Evolutionary conservation across 805 yeast species (phyloP), one percentile per base, ranked within the genome.

Genomic region (Candida chilensis): DNA sequence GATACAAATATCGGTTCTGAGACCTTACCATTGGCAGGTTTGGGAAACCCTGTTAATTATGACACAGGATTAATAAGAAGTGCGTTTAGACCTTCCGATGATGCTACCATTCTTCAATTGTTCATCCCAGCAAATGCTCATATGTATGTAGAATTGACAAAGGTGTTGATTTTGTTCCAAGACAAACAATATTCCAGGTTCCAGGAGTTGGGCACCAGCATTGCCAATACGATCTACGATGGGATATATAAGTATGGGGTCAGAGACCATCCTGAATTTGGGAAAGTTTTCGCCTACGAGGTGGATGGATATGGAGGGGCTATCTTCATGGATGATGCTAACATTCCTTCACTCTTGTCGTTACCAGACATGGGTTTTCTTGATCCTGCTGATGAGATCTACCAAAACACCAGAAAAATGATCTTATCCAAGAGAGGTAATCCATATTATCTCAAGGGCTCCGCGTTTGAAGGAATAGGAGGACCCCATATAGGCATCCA

Each of bases 11-110:
- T 74, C 17, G 94, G 94, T 0, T 64, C 90, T 0, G 96, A 87
- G 44, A 86, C 96, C 0, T 65, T 83, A 33, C 77, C 87, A 3
- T 57, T 85, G 27, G 70, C 71, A 1, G 96, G 96, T 1, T 67
- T 70, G 1, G 96, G 96, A 2, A 81, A 84, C 45, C 96, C 96
- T 0, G 88, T 82, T 1, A 78, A 77, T 35, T 66, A 47, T 32
- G 72, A 67, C 22, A 77, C 84, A 1, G 87, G 90, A 0, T 57
- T 85, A 37, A 59, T 84, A n/a, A 61, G 94, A 29, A 78, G 88
- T 4, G 88, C 94, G 0, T 85, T 85, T 48, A 58, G 95, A 41
- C 95, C 95, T 6, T 78, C 90, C 13, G 95, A 85, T 50, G 95
- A 85, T 52, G 85, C 94, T 1, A 74, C 86, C 24, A 71, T 77